Evolutionary conservation across 179 eudicot genomes (phyloP).

Genomic region (Beta lomatogona): DNA sequence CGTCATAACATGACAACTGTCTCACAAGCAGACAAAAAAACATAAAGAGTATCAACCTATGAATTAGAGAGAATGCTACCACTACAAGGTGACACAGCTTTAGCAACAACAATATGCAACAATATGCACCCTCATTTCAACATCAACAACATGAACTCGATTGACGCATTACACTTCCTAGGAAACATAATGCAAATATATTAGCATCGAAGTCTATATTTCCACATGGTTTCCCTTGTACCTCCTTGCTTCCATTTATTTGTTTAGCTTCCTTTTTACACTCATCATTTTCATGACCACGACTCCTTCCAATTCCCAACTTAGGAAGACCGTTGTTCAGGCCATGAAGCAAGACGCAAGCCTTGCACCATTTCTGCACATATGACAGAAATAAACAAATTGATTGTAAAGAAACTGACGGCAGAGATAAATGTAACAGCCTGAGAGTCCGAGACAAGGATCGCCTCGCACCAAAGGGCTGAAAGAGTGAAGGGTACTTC

Average conservation of each 20-base stretch:
- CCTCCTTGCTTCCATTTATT: conserved; percentile 47
- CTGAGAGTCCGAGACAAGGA: background rate
- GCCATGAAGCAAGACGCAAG: conserved; percentile 90
- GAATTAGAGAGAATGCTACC: too few species aligned
- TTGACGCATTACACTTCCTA: background rate
- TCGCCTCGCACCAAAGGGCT: background rate
- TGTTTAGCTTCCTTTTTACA: conserved; percentile 14
- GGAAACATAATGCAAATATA: background rate
- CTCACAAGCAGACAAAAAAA: too few species aligned
- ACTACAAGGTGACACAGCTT: too few species aligned
- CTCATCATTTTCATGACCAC: conserved; percentile 37
- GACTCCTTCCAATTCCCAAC: conserved; percentile 74
- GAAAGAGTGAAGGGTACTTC: background rate
- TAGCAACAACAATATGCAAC: too few species aligned
- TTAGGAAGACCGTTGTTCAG: conserved; percentile 87
- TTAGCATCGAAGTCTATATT: conserved; percentile 58
- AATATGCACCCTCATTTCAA: too few species aligned
- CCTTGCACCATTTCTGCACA: conserved; percentile 95
- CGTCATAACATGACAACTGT: too few species aligned
- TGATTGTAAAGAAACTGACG: background rate
- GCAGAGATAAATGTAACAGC: background rate
- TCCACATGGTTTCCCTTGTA: conserved; percentile 81
- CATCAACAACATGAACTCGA: background rate
- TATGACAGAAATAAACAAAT: background rate
- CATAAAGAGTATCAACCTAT: too few species aligned